Evolutionary conservation across 148 eudicot genomes (phyloP).

Genomic region (Salicornia ramosissima): DNA sequence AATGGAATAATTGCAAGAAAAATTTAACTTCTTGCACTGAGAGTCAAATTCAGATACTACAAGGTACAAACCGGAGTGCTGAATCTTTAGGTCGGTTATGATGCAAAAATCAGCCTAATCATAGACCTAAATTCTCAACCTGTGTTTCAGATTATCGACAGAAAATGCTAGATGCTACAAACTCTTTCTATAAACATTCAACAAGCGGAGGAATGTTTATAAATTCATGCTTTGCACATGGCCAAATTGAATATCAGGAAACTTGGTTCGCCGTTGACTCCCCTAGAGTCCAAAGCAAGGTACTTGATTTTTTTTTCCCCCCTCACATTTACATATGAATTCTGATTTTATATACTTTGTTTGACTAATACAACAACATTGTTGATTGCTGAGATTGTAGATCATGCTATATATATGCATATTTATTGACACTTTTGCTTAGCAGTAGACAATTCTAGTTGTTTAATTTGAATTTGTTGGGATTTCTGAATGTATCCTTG

Average conservation of each 20-base stretch:
- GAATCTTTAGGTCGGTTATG: background rate
- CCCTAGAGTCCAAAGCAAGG: constrained; percentile 77
- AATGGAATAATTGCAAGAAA: constrained; percentile 67
- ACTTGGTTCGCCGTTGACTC: constrained; percentile 79
- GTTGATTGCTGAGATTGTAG: too few species aligned
- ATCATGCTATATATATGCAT: too few species aligned
- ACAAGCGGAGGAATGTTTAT: constrained; percentile 72
- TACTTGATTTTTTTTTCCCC: too few species aligned
- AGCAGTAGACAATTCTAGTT: too few species aligned
- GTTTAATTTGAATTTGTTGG: too few species aligned
- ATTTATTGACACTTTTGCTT: too few species aligned
- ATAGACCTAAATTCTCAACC: background rate
- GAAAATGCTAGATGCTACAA: constrained; percentile 59
- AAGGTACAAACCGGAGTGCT: constrained; percentile 64
- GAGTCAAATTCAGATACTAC: constrained; percentile 50
- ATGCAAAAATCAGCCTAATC: background rate
- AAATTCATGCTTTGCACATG: constrained; percentile 93
- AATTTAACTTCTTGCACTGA: constrained; percentile 47
- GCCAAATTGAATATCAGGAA: constrained; percentile 84
- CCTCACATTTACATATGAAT: too few species aligned
- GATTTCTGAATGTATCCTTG: background rate
- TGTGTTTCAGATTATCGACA: constrained; percentile 52
- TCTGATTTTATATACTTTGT: too few species aligned
- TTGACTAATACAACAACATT: too few species aligned
- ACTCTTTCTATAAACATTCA: constrained; percentile 44